Conservation (phyloP, 2,329 filamentous ascomycete genomes). For the Sclerotinia minor region DNA sequence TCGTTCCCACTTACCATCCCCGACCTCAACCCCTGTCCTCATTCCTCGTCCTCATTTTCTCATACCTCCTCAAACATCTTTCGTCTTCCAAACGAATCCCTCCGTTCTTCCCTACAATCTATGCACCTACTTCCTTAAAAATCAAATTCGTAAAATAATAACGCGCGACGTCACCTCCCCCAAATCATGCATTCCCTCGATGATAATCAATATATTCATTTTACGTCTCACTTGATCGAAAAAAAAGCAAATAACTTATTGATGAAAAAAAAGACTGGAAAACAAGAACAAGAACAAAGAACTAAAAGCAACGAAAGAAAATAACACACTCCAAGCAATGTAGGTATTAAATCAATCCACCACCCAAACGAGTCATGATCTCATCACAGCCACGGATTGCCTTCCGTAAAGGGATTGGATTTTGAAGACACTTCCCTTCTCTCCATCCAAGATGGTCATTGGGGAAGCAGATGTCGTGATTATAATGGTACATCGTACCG, state of each 20-base stretch:
- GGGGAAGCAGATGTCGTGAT: neutral
- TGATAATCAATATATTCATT: conserved; percentile 6
- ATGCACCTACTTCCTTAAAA: neutral
- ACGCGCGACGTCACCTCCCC: neutral
- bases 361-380: neutral
- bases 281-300: neutral
- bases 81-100: neutral
- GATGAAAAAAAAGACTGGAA: neutral
- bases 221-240: neutral
- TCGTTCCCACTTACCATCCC: neutral
- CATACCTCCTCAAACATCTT: neutral
- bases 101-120: neutral
- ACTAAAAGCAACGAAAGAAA: neutral
- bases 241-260: neutral
- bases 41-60: too few species aligned
- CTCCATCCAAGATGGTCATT: neutral
- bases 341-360: neutral
- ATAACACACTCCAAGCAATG: neutral
- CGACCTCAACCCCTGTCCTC: too few species aligned
- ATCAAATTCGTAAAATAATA: neutral
- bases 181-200: neutral
- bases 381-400: neutral
- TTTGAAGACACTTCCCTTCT: neutral
- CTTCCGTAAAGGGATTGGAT: neutral
- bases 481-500: neutral